Evolutionary conservation across 345 rosid genomes (phyloP).

Genomic region (Melaleuca alternifolia): DNA sequence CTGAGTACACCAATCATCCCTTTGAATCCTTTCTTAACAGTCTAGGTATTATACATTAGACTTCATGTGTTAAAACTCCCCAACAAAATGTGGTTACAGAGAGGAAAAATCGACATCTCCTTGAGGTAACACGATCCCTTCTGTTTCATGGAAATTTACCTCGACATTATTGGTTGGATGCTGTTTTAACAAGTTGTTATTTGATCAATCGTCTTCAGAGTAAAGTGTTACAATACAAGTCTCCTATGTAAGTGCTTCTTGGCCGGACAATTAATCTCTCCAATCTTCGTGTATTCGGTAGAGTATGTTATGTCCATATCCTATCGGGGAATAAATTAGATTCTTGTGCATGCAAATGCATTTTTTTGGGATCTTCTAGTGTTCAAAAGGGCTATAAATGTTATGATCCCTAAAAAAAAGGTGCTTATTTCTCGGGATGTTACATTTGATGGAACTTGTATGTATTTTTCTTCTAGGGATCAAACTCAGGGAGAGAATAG

Average conservation of each 20-base stretch:
- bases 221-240: not conserved
- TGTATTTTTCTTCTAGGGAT: not conserved
- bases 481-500: not conserved
- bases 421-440: not conserved
- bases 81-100: not conserved
- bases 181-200: not conserved
- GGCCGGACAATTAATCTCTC: not conserved
- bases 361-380: not conserved
- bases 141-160: not conserved
- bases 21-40: not conserved
- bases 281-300: not conserved
- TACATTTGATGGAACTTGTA: not conserved
- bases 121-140: not conserved
- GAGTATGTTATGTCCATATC: not conserved
- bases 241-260: not conserved
- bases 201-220: not conserved
- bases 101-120: not conserved
- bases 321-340: not conserved
- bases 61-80: not conserved
- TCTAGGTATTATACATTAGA: not conserved
- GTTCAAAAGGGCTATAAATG: not conserved
- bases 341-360: not conserved
- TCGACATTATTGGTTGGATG: not conserved
- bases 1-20: not conserved
- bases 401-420: not conserved